phyloP scores from a whole-genome alignment of 73 alveolate species.

The Symbiodinium pilosum region DNA sequence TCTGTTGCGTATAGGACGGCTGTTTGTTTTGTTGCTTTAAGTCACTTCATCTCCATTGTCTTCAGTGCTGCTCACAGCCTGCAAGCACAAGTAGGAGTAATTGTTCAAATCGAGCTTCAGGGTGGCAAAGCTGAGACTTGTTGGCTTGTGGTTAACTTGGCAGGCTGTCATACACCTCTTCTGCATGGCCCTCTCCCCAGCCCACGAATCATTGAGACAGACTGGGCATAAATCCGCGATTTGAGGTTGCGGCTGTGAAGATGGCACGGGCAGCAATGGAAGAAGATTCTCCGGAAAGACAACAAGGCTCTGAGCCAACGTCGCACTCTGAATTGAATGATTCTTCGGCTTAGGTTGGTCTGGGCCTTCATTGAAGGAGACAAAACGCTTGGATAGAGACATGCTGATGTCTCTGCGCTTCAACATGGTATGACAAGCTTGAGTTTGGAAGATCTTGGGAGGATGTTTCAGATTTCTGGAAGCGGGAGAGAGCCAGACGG shows the following conservation, averaged over 20 bases:
- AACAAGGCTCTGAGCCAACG: conserved; percentile 22
- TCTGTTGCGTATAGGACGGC: too few relatives aligned
- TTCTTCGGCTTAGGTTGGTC: conserved; percentile 35
- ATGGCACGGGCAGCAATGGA: conserved; percentile 93
- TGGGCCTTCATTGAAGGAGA: conserved; percentile 73
- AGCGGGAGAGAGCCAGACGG: conserved; percentile 69
- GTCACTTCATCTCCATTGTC: too few relatives aligned
- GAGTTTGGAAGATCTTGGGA: neutral
- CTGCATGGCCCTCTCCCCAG: conserved; percentile 49
- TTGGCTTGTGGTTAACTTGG: too few relatives aligned
- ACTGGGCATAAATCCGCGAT: too few relatives aligned
- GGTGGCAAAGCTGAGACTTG: too few relatives aligned
- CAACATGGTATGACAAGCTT: neutral
- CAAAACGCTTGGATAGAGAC: too few relatives aligned
- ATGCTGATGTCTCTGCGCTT: neutral
- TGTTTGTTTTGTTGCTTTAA: too few relatives aligned
- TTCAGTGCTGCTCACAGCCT: too few relatives aligned
- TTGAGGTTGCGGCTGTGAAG: conserved; percentile 67
- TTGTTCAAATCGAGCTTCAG: too few relatives aligned
- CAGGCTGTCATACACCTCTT: conserved; percentile 82
- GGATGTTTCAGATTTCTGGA: conserved; percentile 92
- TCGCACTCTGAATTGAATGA: neutral
- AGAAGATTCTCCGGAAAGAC: conserved; percentile 55
- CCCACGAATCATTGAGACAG: too few relatives aligned
- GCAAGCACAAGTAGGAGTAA: too few relatives aligned